These are phyloP conservation scores for Debaryomycetaceae sp. DNA, from an alignment of 1,139 yeast species.

Conservation along the genomic window DNA sequence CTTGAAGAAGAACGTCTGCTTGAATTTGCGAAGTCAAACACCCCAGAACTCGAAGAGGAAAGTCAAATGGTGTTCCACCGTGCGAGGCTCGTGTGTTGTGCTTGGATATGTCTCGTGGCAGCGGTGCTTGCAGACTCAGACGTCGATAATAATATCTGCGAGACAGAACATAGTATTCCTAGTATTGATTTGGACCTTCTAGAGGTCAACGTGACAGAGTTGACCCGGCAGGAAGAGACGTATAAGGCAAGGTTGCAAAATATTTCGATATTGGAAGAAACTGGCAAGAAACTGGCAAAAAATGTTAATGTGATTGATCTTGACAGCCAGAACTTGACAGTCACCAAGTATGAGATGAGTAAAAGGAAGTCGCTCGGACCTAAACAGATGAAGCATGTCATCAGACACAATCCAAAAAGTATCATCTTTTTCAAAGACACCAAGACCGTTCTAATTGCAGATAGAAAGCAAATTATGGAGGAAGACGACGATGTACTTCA, in stretches of 20 bases:
- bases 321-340: background rate
- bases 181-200: conserved; percentile 4
- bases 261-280: background rate
- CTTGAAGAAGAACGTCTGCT: no score
- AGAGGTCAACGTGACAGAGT: background rate
- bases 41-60: no score
- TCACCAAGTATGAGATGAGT: conserved; percentile 5
- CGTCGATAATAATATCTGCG: background rate
- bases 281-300: background rate
- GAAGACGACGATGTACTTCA: background rate
- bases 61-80: background rate
- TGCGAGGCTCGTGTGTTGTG: background rate
- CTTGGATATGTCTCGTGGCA: background rate
- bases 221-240: conserved; percentile 3
- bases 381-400: conserved; percentile 8
- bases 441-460: conserved; percentile 16
- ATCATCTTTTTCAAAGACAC: conserved; percentile 18
- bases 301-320: background rate
- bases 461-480: conserved; percentile 5
- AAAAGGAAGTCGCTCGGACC: conserved; percentile 5
- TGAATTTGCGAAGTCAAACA: no score
- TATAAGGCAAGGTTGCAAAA: background rate
- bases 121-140: background rate
- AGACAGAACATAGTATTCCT: background rate
- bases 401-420: conserved; percentile 11